Conservation (phyloP, 176 grass and related monocot genomes). For the Musa troglodytarum region DNA sequence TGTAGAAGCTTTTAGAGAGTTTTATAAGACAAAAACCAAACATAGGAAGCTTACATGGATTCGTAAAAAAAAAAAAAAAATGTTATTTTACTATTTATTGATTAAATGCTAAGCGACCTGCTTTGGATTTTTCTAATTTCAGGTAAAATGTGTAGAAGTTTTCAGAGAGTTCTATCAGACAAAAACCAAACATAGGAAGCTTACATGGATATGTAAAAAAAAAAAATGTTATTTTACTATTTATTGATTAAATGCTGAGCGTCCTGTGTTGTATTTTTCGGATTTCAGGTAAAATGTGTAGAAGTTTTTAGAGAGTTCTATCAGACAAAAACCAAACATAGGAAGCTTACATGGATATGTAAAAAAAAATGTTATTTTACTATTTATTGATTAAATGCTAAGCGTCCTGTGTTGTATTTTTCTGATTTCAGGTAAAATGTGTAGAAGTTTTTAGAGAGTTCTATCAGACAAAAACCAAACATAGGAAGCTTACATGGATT, state of each 20-base stretch:
- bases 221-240: too few species aligned
- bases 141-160: constrained; percentile 98
- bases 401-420: not conserved
- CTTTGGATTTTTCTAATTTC: not conserved
- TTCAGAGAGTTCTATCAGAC: constrained; percentile 92
- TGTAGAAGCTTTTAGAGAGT: too few species aligned
- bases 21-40: not conserved
- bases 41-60: too few species aligned
- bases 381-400: not conserved
- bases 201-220: constrained; percentile 58
- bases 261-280: too few species aligned
- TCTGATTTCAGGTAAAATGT: constrained; percentile 65
- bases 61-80: not conserved
- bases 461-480: constrained; percentile 88
- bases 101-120: not conserved
- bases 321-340: too few species aligned
- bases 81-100: not conserved
- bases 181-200: constrained; percentile 93
- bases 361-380: not conserved
- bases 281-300: too few species aligned
- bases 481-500: constrained; percentile 98
- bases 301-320: too few species aligned
- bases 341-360: too few species aligned
- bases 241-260: too few species aligned
- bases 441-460: constrained; percentile 97